These are phyloP conservation scores for Colletotrichum agaves DNA, from an alignment of 2,329 filamentous ascomycete species.

Conservation along the genomic window DNA sequence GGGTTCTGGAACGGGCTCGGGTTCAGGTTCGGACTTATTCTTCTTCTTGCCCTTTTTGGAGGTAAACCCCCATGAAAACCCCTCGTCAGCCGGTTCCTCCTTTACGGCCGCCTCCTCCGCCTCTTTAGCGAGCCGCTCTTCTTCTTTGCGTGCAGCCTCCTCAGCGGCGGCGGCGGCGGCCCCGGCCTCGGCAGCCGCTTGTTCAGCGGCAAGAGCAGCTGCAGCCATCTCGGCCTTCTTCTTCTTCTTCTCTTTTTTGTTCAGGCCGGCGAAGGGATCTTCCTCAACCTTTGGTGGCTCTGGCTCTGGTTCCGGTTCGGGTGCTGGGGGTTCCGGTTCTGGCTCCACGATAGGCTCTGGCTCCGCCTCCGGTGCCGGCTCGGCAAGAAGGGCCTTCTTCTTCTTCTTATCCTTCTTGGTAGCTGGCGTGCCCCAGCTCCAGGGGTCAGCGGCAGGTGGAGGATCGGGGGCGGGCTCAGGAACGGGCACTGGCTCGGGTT, in stretches of 20 bases:
- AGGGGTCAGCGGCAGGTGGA: conserved; percentile 45
- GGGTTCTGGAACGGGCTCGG: conserved; percentile 20
- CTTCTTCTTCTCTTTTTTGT: conserved; percentile 49
- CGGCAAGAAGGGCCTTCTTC: conserved; percentile 45
- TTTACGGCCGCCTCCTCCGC: conserved; percentile 25
- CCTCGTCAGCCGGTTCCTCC: conserved; percentile 31
- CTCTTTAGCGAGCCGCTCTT: conserved; percentile 4
- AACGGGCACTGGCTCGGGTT: conserved; percentile 39
- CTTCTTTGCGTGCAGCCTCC: conserved; percentile 17
- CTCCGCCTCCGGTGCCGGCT: conserved; percentile 38
- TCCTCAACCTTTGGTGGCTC: conserved; percentile 46
- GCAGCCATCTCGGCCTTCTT: conserved; percentile 34
- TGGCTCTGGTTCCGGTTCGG: conserved; percentile 41
- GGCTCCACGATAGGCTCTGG: conserved; percentile 34
- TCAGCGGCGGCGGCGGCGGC: conserved; percentile 13
- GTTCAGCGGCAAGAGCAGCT: conserved; percentile 11
- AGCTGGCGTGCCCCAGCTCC: conserved; percentile 46
- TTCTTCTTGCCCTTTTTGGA: conserved; percentile 48
- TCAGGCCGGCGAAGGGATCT: conserved; percentile 45
- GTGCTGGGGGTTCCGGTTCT: conserved; percentile 39
- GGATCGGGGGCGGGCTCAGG: conserved; percentile 43
- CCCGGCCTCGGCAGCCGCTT: conserved; percentile 18
- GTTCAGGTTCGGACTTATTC: conserved; percentile 36
- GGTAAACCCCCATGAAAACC: conserved; percentile 39
- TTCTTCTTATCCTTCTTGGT: conserved; percentile 57